Evolutionary conservation across 768 basidiomycete species (phyloP).

Genomic region (Kwoniella sp.): DNA sequence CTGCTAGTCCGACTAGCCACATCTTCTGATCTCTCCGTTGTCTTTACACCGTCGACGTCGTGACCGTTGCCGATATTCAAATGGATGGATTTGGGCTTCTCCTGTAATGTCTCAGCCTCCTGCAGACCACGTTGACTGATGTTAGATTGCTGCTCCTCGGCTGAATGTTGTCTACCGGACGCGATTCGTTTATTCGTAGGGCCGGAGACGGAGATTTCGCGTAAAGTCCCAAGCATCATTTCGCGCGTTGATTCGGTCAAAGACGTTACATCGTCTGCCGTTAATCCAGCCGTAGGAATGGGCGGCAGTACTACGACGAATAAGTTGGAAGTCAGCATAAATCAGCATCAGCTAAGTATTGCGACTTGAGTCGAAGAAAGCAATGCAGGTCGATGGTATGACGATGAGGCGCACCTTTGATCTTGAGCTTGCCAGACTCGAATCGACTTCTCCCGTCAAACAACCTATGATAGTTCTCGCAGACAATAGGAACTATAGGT

Average conservation of each 20-base stretch:
- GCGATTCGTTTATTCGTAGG: constrained; percentile 7
- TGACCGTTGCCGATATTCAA: constrained; percentile 5
- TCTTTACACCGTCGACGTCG: not conserved
- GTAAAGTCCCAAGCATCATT: constrained; percentile 75
- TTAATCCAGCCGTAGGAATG: constrained; percentile 72
- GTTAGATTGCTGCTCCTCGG: too few relatives aligned
- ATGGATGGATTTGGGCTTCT: not conserved
- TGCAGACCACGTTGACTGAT: too few relatives aligned
- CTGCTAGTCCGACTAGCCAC: constrained; percentile 6
- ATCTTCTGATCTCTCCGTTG: constrained; percentile 7
- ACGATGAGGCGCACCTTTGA: constrained; percentile 70
- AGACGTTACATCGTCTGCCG: constrained; percentile 67
- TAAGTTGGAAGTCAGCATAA: not conserved
- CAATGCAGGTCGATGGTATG: not conserved
- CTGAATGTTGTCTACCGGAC: not conserved
- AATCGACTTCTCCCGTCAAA: constrained; percentile 71
- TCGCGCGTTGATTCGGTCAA: constrained; percentile 71
- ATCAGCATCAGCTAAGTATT: too few relatives aligned
- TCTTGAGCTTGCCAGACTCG: constrained; percentile 71
- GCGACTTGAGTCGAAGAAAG: too few relatives aligned
- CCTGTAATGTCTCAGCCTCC: too few relatives aligned
- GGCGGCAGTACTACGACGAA: constrained; percentile 77
- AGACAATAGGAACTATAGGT: constrained; percentile 87
- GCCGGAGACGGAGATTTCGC: constrained; percentile 67
- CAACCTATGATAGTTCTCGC: constrained; percentile 88